These are phyloP conservation scores for Leccinellum rugosiceps DNA, from an alignment of 768 basidiomycete species.

Conservation along the genomic window DNA sequence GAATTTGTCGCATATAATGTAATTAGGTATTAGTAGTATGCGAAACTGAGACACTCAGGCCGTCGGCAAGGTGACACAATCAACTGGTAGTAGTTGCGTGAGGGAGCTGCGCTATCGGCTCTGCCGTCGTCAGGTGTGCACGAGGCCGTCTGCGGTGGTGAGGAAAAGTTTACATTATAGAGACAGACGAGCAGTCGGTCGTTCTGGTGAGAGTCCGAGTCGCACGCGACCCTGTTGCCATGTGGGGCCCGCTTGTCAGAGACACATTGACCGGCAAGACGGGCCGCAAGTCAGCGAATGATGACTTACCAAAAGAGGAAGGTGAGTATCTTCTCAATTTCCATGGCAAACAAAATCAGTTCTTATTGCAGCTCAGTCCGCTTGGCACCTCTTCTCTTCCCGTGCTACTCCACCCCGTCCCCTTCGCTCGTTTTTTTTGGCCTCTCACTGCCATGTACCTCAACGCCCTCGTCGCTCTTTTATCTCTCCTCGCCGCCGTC, in stretches of 20 bases:
- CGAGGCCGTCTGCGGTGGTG: neutral
- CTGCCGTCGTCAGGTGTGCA: neutral
- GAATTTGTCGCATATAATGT: neutral
- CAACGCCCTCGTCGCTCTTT: slow-evolving; percentile 43
- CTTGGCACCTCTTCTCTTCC: neutral
- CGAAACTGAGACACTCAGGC: neutral
- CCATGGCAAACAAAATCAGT: neutral
- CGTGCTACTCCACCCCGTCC: neutral
- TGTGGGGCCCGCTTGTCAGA: neutral
- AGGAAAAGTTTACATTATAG: neutral
- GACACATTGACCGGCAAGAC: neutral
- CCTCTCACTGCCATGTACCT: slow-evolving; percentile 40
- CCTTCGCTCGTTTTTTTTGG: slow-evolving; percentile 5
- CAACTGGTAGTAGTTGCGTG: neutral
- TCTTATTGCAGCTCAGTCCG: neutral
- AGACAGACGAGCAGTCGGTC: neutral
- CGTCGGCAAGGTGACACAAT: neutral
- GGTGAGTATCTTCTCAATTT: neutral
- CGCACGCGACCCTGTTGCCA: neutral
- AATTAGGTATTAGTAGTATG: neutral
- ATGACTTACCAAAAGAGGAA: neutral
- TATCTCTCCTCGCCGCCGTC: slow-evolving; percentile 37
- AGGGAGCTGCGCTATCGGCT: neutral
- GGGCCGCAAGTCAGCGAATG: neutral
- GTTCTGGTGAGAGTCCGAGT: neutral